Conservation (phyloP, 768 basidiomycete genomes). For the Neoboletus subvelutipes region DNA sequence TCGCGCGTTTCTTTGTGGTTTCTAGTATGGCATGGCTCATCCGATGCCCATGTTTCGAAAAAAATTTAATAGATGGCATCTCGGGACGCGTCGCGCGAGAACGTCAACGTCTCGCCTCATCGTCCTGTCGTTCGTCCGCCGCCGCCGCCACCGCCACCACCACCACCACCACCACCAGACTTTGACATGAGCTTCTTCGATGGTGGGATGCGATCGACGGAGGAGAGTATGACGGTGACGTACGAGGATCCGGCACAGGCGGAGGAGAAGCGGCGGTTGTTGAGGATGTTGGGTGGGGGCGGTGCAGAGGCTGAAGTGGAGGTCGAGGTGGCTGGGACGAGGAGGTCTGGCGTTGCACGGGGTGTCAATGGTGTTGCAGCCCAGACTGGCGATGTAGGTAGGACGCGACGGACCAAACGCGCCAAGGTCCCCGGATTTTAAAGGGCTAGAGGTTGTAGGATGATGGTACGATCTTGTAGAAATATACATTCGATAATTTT, state of each 20-base stretch:
- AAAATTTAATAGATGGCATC: constrained; percentile 33
- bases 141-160: not conserved
- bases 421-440: not conserved
- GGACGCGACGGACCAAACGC: not conserved
- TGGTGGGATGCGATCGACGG: constrained; percentile 25
- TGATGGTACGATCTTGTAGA: not conserved
- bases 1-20: not conserved
- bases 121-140: constrained; percentile 7
- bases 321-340: not conserved
- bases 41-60: not conserved
- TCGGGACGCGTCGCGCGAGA: constrained; percentile 39
- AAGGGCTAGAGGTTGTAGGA: not conserved
- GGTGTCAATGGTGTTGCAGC: not conserved
- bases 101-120: constrained; percentile 7
- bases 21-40: not conserved
- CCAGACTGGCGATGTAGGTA: not conserved
- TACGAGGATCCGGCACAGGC: constrained; percentile 70
- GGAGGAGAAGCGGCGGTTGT: constrained; percentile 56
- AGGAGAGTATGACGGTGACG: constrained; percentile 55
- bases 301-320: not conserved
- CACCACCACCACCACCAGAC: constrained; percentile 8
- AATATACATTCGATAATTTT: not conserved
- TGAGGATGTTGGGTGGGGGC: constrained; percentile 47
- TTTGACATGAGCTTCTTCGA: constrained; percentile 33
- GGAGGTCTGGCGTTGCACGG: not conserved